Evolutionary conservation across 106 monocot genomes (phyloP).

Genomic region (Amphibolis antarctica): DNA sequence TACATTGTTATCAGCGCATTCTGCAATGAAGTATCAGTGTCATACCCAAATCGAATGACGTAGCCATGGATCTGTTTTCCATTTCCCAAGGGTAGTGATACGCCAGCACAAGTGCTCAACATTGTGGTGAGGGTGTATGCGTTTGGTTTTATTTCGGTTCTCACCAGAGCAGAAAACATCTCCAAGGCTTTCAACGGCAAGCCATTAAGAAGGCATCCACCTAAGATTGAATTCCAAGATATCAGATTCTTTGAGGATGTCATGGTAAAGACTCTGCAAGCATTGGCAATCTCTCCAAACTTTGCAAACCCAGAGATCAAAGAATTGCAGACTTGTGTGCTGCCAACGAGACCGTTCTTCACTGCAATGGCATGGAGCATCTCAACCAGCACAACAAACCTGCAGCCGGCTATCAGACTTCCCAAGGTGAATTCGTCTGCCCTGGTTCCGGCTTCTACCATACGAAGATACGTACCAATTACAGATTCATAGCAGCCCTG

Average conservation of each 20-base stretch:
- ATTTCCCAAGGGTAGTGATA: slow-evolving; percentile 5
- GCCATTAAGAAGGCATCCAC: slow-evolving; percentile 25
- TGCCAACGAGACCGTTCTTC: slow-evolving; percentile 7
- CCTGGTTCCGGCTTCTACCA: slow-evolving; percentile 14
- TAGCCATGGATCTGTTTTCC: slow-evolving; percentile 28
- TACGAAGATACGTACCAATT: slow-evolving; percentile 5
- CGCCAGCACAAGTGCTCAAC: slow-evolving; percentile 16
- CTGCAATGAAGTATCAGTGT: slow-evolving; percentile 1
- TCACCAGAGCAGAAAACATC: slow-evolving; percentile 16
- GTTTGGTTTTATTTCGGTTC: slow-evolving; percentile 18
- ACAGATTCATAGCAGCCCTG: slow-evolving; percentile 10
- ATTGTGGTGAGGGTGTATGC: slow-evolving; percentile 18
- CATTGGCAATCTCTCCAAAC: slow-evolving; percentile 11
- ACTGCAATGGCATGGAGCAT: slow-evolving; percentile 8
- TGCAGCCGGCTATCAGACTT: slow-evolving; percentile 16
- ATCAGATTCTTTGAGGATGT: slow-evolving; percentile 21
- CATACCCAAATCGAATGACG: slow-evolving; percentile 6
- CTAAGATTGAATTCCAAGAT: slow-evolving; percentile 33
- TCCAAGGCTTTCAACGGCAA: slow-evolving; percentile 8
- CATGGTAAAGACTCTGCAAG: slow-evolving; percentile 12
- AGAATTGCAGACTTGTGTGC: slow-evolving; percentile 21
- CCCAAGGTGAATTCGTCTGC: slow-evolving; percentile 35
- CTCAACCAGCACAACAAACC: not conserved
- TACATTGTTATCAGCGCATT: slow-evolving; percentile 37
- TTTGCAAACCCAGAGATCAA: slow-evolving; percentile 20